phyloP scores from a whole-genome alignment of 495 filamentous ascomycete species.

The Pseudevernia furfuracea region DNA sequence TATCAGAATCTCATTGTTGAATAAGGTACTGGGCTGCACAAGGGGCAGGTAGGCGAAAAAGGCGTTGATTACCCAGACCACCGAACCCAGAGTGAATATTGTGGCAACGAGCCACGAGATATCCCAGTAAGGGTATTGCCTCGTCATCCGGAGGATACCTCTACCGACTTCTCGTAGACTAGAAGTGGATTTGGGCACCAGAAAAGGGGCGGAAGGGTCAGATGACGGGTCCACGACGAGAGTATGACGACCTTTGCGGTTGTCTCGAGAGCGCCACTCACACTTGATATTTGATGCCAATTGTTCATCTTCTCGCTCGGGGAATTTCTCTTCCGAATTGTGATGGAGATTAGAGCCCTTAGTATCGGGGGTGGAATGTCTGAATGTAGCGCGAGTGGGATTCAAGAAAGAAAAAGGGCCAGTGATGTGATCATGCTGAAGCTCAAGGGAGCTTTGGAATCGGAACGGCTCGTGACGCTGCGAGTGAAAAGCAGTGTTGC shows the following conservation, averaged over 20 bases:
- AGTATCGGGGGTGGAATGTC: constrained; percentile 12
- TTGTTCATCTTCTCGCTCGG: constrained; percentile 13
- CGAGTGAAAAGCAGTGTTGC: constrained; percentile 18
- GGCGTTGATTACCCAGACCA: constrained; percentile 60
- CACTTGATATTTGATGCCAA: constrained; percentile 30
- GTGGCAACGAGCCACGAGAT: constrained; percentile 59
- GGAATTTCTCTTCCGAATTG: constrained; percentile 7
- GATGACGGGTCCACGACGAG: constrained; percentile 38
- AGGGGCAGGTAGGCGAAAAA: constrained; percentile 62
- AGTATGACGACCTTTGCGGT: constrained; percentile 61
- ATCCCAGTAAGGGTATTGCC: constrained; percentile 57
- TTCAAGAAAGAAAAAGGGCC: constrained; percentile 46
- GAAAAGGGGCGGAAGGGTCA: constrained; percentile 26
- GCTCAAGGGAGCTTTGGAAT: constrained; percentile 13
- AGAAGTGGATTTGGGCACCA: constrained; percentile 40
- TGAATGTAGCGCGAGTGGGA: constrained; percentile 39
- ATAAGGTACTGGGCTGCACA: constrained; percentile 45
- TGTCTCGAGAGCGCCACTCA: constrained; percentile 60
- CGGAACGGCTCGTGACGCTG: constrained; percentile 18
- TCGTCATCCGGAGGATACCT: constrained; percentile 50
- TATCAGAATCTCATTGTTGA: constrained; percentile 41
- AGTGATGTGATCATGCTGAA: constrained; percentile 20
- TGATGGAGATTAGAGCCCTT: not conserved
- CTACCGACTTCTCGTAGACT: constrained; percentile 33
- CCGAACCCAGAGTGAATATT: constrained; percentile 56